A percentile compares a stretch with the other conserved stretches of the same genome.
Evolutionary conservation across 2,329 filamentous ascomycete species (phyloP).

Genomic region (Ophiostoma sp.): DNA sequence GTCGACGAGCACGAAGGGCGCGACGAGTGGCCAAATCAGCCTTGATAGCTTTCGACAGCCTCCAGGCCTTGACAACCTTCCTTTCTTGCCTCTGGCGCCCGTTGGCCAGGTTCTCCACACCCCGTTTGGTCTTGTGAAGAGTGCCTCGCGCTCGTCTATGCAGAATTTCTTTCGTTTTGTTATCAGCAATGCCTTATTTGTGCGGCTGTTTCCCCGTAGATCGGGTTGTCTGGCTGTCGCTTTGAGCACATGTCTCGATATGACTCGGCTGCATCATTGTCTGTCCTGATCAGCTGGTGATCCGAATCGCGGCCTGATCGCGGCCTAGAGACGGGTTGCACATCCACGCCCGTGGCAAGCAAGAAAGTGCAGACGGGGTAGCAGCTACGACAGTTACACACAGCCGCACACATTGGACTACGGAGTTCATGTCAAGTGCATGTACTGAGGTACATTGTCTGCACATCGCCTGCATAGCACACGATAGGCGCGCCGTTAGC

Average conservation of each 20-base stretch:
- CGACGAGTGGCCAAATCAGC: not conserved
- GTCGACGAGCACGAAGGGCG: not conserved
- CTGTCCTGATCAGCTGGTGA: not conserved
- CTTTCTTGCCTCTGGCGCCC: not conserved
- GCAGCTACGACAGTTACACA: constrained; percentile 1
- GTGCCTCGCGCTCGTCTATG: not conserved
- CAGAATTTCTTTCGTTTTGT: not conserved
- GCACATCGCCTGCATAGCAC: too few species aligned
- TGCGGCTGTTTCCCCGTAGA: not conserved
- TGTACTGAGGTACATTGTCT: too few species aligned
- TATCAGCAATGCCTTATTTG: not conserved
- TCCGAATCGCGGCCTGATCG: too few species aligned
- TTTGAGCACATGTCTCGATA: not conserved
- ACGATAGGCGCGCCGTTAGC: too few species aligned
- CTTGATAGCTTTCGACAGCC: not conserved
- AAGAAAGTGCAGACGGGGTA: not conserved
- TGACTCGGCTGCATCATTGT: not conserved
- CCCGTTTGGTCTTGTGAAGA: too few species aligned
- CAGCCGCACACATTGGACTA: not conserved
- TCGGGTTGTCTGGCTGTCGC: too few species aligned
- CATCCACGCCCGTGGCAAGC: not conserved
- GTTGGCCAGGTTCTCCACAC: not conserved
- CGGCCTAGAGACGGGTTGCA: not conserved
- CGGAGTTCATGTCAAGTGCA: too few species aligned
- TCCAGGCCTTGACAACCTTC: not conserved